Conservation (phyloP, 1,284 basidiomycete genomes). For the Agroathelia rolfsii region DNA sequence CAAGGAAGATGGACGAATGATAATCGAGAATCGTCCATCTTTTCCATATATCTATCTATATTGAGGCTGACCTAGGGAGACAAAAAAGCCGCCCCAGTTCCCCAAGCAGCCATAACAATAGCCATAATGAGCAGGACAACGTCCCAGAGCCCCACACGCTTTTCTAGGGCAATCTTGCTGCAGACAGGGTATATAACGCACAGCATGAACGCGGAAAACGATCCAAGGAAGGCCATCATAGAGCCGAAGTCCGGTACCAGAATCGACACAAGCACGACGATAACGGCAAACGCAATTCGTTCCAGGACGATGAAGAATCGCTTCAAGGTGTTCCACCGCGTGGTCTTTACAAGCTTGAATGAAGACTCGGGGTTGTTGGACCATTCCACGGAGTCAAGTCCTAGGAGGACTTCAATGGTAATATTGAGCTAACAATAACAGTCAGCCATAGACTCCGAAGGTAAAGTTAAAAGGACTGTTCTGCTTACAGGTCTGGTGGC, state of each 20-base stretch:
- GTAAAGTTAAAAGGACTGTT: conserved; percentile 1
- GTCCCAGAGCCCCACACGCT: conserved; percentile 42
- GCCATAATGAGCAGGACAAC: conserved; percentile 45
- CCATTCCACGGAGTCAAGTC: too few relatives aligned
- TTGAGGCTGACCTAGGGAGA: conserved; percentile 19
- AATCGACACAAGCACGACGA: conserved; percentile 66
- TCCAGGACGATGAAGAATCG: conserved; percentile 43
- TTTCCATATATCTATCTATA: conserved; percentile 3
- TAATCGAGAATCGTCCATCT: too few relatives aligned
- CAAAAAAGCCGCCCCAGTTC: conserved; percentile 64
- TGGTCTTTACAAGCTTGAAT: conserved; percentile 30
- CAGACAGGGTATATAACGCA: conserved; percentile 74
- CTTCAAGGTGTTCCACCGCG: conserved; percentile 32
- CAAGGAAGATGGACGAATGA: too few relatives aligned
- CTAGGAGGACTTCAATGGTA: conserved; percentile 68
- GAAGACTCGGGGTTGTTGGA: conserved; percentile 20
- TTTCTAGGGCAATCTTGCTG: conserved; percentile 49
- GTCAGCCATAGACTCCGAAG: conserved; percentile 5
- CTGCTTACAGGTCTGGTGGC: conserved; percentile 68
- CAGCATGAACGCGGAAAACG: conserved; percentile 78
- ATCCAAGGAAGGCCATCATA: conserved; percentile 87
- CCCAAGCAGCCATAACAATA: conserved; percentile 65
- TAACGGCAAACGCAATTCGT: conserved; percentile 47
- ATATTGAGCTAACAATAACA: conserved; percentile 54
- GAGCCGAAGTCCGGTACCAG: conserved; percentile 79